These are phyloP conservation scores for Flaveria linearis DNA, from an alignment of 129 eudicot genomes.

Conservation along the genomic window DNA sequence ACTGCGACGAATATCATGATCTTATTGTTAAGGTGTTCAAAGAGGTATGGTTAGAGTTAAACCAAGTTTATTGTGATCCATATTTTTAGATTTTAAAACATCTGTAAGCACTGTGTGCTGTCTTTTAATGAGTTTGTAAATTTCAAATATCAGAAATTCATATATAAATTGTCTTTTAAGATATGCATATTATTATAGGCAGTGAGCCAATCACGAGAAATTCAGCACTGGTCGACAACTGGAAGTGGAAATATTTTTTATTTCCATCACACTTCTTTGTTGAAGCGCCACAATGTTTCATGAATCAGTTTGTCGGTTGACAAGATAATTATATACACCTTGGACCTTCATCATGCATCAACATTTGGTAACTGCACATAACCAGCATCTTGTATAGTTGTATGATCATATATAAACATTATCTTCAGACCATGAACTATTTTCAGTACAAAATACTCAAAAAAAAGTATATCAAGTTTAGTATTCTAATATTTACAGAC, in stretches of 20 bases:
- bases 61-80: slow-evolving; percentile 31
- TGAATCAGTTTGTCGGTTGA: too few species aligned
- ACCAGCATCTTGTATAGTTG: too few species aligned
- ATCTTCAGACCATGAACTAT: too few species aligned
- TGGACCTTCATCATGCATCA: too few species aligned
- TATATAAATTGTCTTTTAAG: background rate
- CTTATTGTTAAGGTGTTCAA: slow-evolving; percentile 72
- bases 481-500: slow-evolving; percentile 15
- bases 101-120: slow-evolving; percentile 20
- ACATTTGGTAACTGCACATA: too few species aligned
- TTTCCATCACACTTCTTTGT: too few species aligned
- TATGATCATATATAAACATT: too few species aligned
- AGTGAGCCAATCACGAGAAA: too few species aligned
- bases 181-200: background rate
- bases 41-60: slow-evolving; percentile 65
- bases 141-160: background rate
- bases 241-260: too few species aligned
- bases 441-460: background rate
- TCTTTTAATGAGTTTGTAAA: slow-evolving; percentile 26
- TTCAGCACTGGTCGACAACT: too few species aligned
- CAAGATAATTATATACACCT: too few species aligned
- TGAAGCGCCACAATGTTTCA: too few species aligned
- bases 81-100: slow-evolving; percentile 24
- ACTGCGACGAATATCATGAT: slow-evolving; percentile 68
- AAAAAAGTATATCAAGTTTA: background rate